phyloP scores from a whole-genome alignment of 352 stramenopile species.

The Elongisporangium undulatum region DNA sequence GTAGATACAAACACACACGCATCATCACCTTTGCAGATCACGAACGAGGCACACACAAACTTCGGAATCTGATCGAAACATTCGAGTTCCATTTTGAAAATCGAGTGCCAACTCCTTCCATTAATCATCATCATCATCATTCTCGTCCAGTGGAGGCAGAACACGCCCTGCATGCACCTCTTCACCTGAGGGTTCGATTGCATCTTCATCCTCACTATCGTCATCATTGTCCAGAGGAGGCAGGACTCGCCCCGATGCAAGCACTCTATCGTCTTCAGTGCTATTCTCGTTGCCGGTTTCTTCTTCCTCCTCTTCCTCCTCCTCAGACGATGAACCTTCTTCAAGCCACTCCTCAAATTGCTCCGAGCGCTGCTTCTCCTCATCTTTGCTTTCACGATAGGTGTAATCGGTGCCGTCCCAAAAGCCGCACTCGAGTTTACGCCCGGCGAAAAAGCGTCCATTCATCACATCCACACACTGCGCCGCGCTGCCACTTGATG shows the following conservation, averaged over 20 bases:
- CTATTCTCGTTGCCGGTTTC: neutral
- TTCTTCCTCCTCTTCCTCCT: constrained; percentile 31
- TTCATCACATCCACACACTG: constrained; percentile 89
- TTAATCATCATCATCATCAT: constrained; percentile 13
- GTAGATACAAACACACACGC: neutral
- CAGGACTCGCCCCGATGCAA: constrained; percentile 4
- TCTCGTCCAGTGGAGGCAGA: constrained; percentile 17
- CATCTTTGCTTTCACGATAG: constrained; percentile 64
- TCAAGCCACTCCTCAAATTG: constrained; percentile 96
- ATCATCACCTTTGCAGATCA: neutral
- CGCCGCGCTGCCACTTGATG: constrained; percentile 75
- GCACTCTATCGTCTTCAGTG: neutral
- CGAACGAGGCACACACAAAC: too few relatives aligned
- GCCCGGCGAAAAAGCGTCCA: constrained; percentile 83
- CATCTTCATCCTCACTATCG: constrained; percentile 10
- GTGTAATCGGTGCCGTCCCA: constrained; percentile 97
- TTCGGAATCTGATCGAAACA: neutral
- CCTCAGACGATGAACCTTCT: constrained; percentile 55
- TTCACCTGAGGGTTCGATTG: neutral
- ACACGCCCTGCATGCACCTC: constrained; percentile 18
- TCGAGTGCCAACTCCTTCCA: neutral
- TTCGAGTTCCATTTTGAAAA: neutral
- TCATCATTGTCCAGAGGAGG: constrained; percentile 18
- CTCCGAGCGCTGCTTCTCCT: constrained; percentile 84
- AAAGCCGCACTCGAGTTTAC: constrained; percentile 87